These are phyloP conservation scores for Fusarium sublunatum DNA, from an alignment of 2,329 filamentous ascomycete genomes.

Conservation along the genomic window DNA sequence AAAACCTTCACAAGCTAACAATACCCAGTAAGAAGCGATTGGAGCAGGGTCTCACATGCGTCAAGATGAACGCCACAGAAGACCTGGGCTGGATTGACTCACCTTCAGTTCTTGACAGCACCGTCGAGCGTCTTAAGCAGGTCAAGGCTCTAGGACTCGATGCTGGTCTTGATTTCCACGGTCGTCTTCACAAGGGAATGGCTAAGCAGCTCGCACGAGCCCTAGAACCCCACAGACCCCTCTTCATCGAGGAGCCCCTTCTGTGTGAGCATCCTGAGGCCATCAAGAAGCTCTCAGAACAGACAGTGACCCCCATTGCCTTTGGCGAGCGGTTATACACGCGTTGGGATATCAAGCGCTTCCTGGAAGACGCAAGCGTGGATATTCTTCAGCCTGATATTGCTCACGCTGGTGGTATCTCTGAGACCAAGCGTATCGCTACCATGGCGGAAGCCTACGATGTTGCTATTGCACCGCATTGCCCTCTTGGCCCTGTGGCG, in stretches of 20 bases:
- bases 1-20: conserved; percentile 65
- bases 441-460: conserved; percentile 79
- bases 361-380: conserved; percentile 74
- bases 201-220: conserved; percentile 77
- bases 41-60: conserved; percentile 65
- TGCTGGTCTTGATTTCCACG: conserved; percentile 81
- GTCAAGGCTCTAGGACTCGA: conserved; percentile 79
- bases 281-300: conserved; percentile 58
- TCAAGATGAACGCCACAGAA: conserved; percentile 86
- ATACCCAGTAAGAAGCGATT: conserved; percentile 17
- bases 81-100: conserved; percentile 82
- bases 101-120: conserved; percentile 69
- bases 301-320: conserved; percentile 69
- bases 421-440: conserved; percentile 75
- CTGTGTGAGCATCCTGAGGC: conserved; percentile 75
- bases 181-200: conserved; percentile 82
- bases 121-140: conserved; percentile 73
- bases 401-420: conserved; percentile 77
- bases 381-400: conserved; percentile 81
- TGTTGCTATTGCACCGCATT: conserved; percentile 78
- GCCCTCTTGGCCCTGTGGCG: conserved; percentile 77
- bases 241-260: conserved; percentile 83
- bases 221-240: conserved; percentile 73
- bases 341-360: conserved; percentile 79
- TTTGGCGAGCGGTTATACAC: conserved; percentile 78